Base-by-base conservation (phyloP, 2,329 filamentous ascomycete genomes). In the Pezizomycotina sp. region DNA sequence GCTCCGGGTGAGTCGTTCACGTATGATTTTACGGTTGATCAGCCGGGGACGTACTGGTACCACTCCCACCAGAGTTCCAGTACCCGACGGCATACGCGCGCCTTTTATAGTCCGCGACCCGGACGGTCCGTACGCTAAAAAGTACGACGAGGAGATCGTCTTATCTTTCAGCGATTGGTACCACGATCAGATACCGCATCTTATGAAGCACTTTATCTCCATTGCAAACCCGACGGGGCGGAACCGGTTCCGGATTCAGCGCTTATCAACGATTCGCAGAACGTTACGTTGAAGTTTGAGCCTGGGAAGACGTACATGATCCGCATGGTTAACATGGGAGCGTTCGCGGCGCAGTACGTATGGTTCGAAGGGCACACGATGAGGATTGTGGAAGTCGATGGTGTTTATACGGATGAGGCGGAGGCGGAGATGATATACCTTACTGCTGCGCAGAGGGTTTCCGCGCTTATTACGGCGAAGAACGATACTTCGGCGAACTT, bases 11-110 rank as follows among this genome's bases (percentile, higher is more conserved):
- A 59, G n/a, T 66, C 60, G 7, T 73, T 82, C 49, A 72, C 66
- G 2, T 83, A 80, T 55, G 68, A 76, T 53, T 79, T 80, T 52
- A 74, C 65, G 2, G 69, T 75, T 9, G 53, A 70, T 31, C 75
- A 80, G 58, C 65, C 73, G 0, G 78, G 77, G 18, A 79, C 76
- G 1, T 83, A 80, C 55, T 83, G 77, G 78, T 84, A 83, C 48
- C 76, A 81, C 53, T 76, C 71, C 4, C 76, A 81, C 52, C 64
- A 65, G 14, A 64, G 43, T 71, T 66, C 15, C 74, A 78, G 52
- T 80, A 79, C 45, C 74, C 75, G 76, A 81, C 52, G 76, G 76
- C 7, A 60, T 78, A 4, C 64, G 74, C 14, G 73, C 65, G 0
- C 64, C 74, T 1, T 56, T 79, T 20, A 66, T 79, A 35, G 60